Conservation (phyloP, 768 basidiomycete genomes). For the Mrakia blollopis region DNA sequence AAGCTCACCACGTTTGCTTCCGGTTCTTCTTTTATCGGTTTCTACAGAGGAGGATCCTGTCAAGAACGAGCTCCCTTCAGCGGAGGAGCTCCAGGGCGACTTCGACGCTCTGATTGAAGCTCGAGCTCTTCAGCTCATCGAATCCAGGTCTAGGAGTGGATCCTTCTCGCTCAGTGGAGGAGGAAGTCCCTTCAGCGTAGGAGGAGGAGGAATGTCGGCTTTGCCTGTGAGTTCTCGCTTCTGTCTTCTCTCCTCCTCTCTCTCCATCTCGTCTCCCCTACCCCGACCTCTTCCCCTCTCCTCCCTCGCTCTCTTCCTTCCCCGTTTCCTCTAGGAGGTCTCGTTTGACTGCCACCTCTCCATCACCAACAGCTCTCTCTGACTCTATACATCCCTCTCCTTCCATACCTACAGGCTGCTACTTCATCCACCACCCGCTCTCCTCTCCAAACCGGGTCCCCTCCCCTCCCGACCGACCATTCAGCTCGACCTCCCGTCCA, state of each 20-base stretch:
- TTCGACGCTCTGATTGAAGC: conserved; percentile 33
- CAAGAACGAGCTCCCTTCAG: conserved; percentile 26
- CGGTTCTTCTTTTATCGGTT: not conserved
- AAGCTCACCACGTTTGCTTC: not conserved
- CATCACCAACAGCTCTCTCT: not conserved
- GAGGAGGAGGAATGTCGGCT: conserved; percentile 6
- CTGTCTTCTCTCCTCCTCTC: not conserved
- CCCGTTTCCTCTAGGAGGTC: not conserved
- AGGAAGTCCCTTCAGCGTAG: not conserved
- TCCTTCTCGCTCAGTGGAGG: conserved; percentile 18
- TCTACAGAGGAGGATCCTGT: conserved; percentile 27
- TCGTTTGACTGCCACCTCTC: not conserved
- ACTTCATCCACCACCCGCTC: not conserved
- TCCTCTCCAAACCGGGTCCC: not conserved
- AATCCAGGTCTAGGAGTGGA: conserved; percentile 20
- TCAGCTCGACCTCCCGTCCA: conserved; percentile 19
- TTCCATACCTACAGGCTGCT: not conserved
- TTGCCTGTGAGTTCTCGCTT: not conserved
- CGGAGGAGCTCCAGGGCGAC: conserved; percentile 30
- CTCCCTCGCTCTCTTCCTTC: not conserved
- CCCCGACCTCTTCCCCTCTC: not conserved
- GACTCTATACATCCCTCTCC: not conserved
- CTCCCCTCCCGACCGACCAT: not conserved
- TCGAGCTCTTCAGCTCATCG: conserved; percentile 30
- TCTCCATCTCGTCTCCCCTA: not conserved